Evolutionary conservation across 768 basidiomycete genomes (phyloP), one percentile per base, ranked within the genome.

Genomic region (Russula vinacea): DNA sequence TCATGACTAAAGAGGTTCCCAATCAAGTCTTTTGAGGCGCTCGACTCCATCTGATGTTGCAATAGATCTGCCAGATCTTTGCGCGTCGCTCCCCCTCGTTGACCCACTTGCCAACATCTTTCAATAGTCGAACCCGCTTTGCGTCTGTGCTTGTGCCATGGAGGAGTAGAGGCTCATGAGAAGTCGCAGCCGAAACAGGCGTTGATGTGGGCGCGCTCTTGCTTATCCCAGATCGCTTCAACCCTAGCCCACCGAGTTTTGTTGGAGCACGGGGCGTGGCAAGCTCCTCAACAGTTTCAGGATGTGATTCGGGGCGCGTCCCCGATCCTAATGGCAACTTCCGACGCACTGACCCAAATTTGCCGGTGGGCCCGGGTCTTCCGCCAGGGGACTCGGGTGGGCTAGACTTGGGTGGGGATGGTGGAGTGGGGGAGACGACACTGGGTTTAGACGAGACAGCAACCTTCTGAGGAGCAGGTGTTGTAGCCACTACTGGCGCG

Each of bases 1-100:
- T 97, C 97, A 65, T 90, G 91, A 71, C 96, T 98, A 78, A 98
- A 99, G 33, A 99, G 79, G 33, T 84, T 84, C 5, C 83, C 75
- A 14, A 90, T 74, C 2, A 98, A 76, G 2, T 94, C 89, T 65
- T 88, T 86, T 3, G 89, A 89, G 7, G 84, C 80, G 70, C 89
- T 83, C 10, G 86, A 81, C 68, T 95, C 94, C 94, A 98, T 98
- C 75, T 99, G 97, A 67, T 81, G 84, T 69, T 92, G 89, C 54
- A 98, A 78, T 14, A 87, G 76, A 47, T 98, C 96, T 42, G 88
- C 84, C 16, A 98, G 80, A 70, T 98, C 96, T 72, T 92, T 89
- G 60, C 92, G 81, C 26, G 88, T 89, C 9, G 91, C 78, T 5
- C 92, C 89, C 49, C 81, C 69, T 98, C 94, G 68, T 94, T 90